Base-by-base conservation (phyloP, 352 stramenopile species). In the Pythium monospermum region DNA sequence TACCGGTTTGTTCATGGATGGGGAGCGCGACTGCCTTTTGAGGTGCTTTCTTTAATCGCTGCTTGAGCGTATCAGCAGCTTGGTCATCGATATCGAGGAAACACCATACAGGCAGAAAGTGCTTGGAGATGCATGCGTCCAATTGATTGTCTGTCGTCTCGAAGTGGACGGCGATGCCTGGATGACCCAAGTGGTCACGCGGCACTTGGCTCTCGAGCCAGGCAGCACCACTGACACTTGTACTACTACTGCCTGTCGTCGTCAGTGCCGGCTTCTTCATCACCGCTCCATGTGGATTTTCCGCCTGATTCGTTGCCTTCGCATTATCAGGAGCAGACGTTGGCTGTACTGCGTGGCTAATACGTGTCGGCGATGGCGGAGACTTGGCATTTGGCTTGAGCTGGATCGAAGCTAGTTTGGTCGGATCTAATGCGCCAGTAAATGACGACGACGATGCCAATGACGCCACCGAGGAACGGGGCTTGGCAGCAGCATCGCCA, bases 61-160 rank as follows among this genome's bases (percentile, higher is more conserved):
- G 26, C 5, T 16, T 56, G 28, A 68, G 47, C 3, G 18, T 13
- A 10, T 54, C 30, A 2, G 36, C 30, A 4, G 53, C 53, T 37
- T 68, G 33, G 40, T 40, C 30, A 22, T 85, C 73, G 1, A 84
- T 61, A 26, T 87, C 74, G 7, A 91, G 53, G 39, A 84, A 88
- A 44, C 79, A 88, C 79, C 79, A 91, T 4, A 91, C 32, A 11
- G 79, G 79, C 0, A 91, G 54, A 49, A 87, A 88, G 35, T 66
- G 73, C 25, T 69, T 62, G 6, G 53, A 54, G 25, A 83, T 69
- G 19, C 66, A 78, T 25, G 46, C 38, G 16, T 61, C 53, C 1
- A 3, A 42, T 23, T 13, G 26, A 10, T 16, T 19, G 6, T 21
- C 32, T 40, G 15, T 57, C 3, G 46, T 26, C 1, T 48, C 40